Conservation (phyloP, 805 yeast species). For the Nakazawaea ernobii region DNA sequence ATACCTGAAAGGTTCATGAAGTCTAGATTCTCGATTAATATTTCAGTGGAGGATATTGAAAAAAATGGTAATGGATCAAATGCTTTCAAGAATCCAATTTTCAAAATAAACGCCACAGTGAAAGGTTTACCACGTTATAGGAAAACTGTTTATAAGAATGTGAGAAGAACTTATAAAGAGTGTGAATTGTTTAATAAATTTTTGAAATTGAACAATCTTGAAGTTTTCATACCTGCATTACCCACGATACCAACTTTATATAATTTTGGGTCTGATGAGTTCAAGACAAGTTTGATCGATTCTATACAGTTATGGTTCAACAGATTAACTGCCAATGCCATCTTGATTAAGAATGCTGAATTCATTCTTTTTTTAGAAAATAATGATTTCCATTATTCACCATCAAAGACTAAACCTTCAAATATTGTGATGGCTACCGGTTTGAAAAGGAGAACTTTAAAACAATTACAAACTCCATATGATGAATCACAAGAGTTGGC, state of each 20-base stretch:
- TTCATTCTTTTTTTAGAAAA: conserved; percentile 59
- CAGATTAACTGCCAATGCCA: conserved; percentile 65
- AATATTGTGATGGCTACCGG: conserved; percentile 69
- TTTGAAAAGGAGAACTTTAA: conserved; percentile 78
- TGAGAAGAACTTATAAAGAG: conserved; percentile 79
- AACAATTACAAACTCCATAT: conserved; percentile 87
- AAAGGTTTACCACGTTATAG: conserved; percentile 70
- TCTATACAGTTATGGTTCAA: conserved; percentile 85
- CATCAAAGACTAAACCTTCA: conserved; percentile 33
- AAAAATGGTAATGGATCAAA: conserved; percentile 44
- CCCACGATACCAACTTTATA: conserved; percentile 73
- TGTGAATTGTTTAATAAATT: conserved; percentile 71
- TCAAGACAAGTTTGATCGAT: conserved; percentile 45
- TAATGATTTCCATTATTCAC: conserved; percentile 31
- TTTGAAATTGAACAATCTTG: conserved; percentile 75
- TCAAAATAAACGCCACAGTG: conserved; percentile 58
- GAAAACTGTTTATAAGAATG: conserved; percentile 59
- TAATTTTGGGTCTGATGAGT: conserved; percentile 83
- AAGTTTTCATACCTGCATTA: conserved; percentile 87
- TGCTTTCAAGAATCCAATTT: conserved; percentile 72
- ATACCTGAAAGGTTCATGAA: conserved; percentile 46
- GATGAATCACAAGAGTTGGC: conserved; percentile 81
- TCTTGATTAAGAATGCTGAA: conserved; percentile 84
- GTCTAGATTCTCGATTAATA: conserved; percentile 33
- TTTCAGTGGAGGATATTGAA: conserved; percentile 67